Evolutionary conservation across 2,329 filamentous ascomycete genomes (phyloP).

Genomic region (Coniosporium tulheliwenetii): DNA sequence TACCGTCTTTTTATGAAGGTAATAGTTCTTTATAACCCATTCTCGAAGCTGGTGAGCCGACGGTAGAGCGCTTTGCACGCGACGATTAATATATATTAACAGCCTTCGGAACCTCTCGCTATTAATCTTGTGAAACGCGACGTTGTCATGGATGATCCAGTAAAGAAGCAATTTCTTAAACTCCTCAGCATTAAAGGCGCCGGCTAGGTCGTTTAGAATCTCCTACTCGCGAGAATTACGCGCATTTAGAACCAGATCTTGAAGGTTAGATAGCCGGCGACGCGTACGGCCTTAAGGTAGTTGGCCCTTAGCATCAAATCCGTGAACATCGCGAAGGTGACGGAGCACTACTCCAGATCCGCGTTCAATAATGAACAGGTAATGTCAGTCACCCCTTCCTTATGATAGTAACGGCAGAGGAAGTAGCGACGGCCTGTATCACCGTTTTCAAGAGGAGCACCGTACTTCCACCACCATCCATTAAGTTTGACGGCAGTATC

Average conservation of each 20-base stretch:
- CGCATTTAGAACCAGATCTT: too few relatives aligned
- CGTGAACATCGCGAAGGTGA: not conserved
- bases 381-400: not conserved
- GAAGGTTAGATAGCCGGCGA: not conserved
- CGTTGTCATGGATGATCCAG: not conserved
- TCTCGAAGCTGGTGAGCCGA: not conserved
- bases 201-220: not conserved
- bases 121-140: not conserved
- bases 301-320: not conserved
- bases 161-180: not conserved
- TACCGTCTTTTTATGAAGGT: not conserved
- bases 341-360: not conserved
- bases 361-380: not conserved
- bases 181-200: not conserved
- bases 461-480: not conserved
- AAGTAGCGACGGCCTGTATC: not conserved
- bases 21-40: not conserved
- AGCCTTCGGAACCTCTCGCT: not conserved
- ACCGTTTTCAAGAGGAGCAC: not conserved
- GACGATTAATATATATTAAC: not conserved
- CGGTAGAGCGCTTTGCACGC: not conserved
- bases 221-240: not conserved
- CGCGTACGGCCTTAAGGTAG: not conserved
- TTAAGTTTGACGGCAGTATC: not conserved
- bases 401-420: not conserved